A percentile compares a stretch with the other conserved stretches of the same genome.
Evolutionary conservation across 768 basidiomycete genomes (phyloP).

Genomic region (Punctularia strigosozonata): DNA sequence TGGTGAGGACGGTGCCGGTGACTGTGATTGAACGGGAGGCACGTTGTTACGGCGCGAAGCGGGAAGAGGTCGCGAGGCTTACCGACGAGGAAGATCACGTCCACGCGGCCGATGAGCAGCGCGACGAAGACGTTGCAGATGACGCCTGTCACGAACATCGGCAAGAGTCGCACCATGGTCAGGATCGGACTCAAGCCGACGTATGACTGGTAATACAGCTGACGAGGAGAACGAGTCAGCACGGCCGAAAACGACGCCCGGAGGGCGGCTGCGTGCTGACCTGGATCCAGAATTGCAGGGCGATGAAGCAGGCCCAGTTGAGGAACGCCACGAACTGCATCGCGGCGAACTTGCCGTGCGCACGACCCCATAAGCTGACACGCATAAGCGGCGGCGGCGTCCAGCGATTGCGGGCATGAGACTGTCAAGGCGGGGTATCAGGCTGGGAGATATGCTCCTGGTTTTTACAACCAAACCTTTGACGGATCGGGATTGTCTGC

Average conservation of each 20-base stretch:
- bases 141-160: slow-evolving; percentile 58
- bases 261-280: slow-evolving; percentile 13
- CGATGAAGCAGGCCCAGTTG: slow-evolving; percentile 46
- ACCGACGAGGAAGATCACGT: slow-evolving; percentile 50
- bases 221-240: not conserved
- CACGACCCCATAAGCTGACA: slow-evolving; percentile 49
- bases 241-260: not conserved
- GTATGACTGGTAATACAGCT: slow-evolving; percentile 71
- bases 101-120: slow-evolving; percentile 39
- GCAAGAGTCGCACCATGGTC: slow-evolving; percentile 55
- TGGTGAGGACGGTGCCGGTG: slow-evolving; percentile 47
- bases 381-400: slow-evolving; percentile 56
- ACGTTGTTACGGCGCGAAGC: not conserved
- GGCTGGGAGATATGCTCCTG: no score
- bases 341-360: slow-evolving; percentile 46
- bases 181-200: slow-evolving; percentile 37
- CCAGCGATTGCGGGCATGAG: no score
- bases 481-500: slow-evolving; percentile 9
- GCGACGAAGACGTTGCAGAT: slow-evolving; percentile 58
- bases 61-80: slow-evolving; percentile 8
- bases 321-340: slow-evolving; percentile 54
- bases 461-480: no score
- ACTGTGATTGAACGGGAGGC: slow-evolving; percentile 18
- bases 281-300: slow-evolving; percentile 42
- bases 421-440: no score